Evolutionary conservation across 257 asterid genomes (phyloP), one percentile per base, ranked within the genome.

Genomic region (Rhazya stricta): DNA sequence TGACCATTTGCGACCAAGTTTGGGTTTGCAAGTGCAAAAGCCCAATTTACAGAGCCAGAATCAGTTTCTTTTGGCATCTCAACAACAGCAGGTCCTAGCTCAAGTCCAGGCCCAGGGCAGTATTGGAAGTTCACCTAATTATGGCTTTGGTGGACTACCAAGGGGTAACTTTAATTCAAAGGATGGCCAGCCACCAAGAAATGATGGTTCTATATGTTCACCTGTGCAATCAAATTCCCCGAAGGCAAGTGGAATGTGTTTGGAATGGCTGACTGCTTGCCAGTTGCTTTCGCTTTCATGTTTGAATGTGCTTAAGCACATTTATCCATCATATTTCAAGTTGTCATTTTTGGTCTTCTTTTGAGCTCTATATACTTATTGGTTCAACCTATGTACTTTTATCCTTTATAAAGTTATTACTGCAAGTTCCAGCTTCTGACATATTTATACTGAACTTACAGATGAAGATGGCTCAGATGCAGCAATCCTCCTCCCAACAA

Each of bases 141-240:
- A 88, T 79, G 98, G 98, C 66, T 85, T 87, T 80, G 96, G 94
- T 80, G 99, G 97, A 69, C 83, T 96, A 67, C 97, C 96, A 29
- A 89, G 97, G 84, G 93, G 94, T 50, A 96, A 81, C 79, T 86
- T 86, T 73, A 91, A 80, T 79, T 79, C 90, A 53, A 93, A 96
- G 90, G 99, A 96, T 83, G 93, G 96, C 57, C 99, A 89, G 71
- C 93, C 96, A 50, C 87, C 90, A 2, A 89, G 97, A 89, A 96
- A 96, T 81, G 99, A 93, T 77, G 97, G 96, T 77, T 86, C 99
- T 76, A 86, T 95, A 76, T 96, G 99, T 87, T 96, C 99, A 29
- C 97, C 97, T 0, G 94, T 76, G 82, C 99, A 91, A 78, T 89
- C 99, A 80, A 92, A 90, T 87, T 96, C 99, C 43, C 97, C 97